Evolutionary conservation across 192 early-diverging fungal genomes (phyloP).

Genomic region (Mortierella hygrophila): DNA sequence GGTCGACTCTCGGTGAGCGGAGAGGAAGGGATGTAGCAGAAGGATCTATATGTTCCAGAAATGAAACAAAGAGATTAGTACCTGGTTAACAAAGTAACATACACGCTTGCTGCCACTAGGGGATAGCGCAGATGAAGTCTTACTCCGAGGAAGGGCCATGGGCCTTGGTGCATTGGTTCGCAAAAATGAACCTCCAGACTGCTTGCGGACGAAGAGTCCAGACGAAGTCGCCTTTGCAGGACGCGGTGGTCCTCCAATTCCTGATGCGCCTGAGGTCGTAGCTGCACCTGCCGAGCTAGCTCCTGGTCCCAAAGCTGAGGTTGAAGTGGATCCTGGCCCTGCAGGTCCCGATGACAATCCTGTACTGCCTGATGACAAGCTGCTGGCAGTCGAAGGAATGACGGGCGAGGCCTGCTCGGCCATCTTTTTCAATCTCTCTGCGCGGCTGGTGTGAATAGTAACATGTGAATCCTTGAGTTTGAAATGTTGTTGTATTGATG

Average conservation of each 20-base stretch:
- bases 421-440: slow-evolving; percentile 36
- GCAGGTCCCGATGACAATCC: background rate
- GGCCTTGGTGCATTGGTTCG: slow-evolving; percentile 49
- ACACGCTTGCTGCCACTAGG: background rate
- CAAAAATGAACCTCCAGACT: slow-evolving; percentile 40
- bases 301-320: background rate
- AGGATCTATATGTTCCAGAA: slow-evolving; percentile 14
- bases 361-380: background rate
- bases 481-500: slow-evolving; percentile 47
- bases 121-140: background rate
- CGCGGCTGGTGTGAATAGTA: slow-evolving; percentile 30
- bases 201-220: slow-evolving; percentile 38
- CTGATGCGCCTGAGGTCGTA: background rate
- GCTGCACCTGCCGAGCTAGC: background rate
- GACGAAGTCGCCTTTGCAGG: slow-evolving; percentile 28
- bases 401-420: slow-evolving; percentile 43
- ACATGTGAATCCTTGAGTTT: slow-evolving; percentile 33
- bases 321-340: background rate
- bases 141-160: slow-evolving; percentile 45
- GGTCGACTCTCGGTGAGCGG: slow-evolving; percentile 40
- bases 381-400: slow-evolving; percentile 9
- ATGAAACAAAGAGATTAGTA: background rate
- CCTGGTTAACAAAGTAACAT: background rate
- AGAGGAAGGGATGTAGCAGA: slow-evolving; percentile 37
- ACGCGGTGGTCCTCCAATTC: slow-evolving; percentile 20